phyloP scores from a whole-genome alignment of 495 filamentous ascomycete species.

The Hypoxylon perforatum region DNA sequence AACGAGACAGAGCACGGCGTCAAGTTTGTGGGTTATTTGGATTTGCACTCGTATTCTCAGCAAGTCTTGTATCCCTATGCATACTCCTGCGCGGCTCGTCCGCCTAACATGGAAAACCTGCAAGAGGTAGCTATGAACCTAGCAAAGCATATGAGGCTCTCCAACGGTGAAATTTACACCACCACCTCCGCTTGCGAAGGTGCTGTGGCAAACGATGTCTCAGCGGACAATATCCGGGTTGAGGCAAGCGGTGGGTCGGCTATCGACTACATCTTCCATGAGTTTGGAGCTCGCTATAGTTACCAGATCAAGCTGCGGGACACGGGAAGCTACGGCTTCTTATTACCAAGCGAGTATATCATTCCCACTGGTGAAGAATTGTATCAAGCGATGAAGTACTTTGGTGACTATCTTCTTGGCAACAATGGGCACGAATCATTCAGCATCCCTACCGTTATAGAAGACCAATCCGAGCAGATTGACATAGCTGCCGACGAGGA shows the following conservation, averaged over 20 bases:
- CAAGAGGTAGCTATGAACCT: slow-evolving; percentile 89
- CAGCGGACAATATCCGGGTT: slow-evolving; percentile 51
- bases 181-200: slow-evolving; percentile 91
- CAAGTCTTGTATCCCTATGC: slow-evolving; percentile 94
- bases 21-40: slow-evolving; percentile 83
- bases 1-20: slow-evolving; percentile 81
- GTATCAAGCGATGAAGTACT: slow-evolving; percentile 80
- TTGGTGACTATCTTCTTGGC: slow-evolving; percentile 76
- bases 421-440: slow-evolving; percentile 67
- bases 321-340: slow-evolving; percentile 93
- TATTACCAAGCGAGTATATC: slow-evolving; percentile 88
- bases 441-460: background rate
- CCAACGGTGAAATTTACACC: slow-evolving; percentile 78
- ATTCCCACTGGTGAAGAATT: slow-evolving; percentile 89
- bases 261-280: slow-evolving; percentile 96
- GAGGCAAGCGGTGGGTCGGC: slow-evolving; percentile 84
- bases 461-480: slow-evolving; percentile 9
- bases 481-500: slow-evolving; percentile 13
- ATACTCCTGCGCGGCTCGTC: slow-evolving; percentile 78
- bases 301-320: slow-evolving; percentile 97
- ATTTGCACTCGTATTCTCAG: slow-evolving; percentile 96
- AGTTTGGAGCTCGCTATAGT: slow-evolving; percentile 80
- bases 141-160: slow-evolving; percentile 86
- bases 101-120: slow-evolving; percentile 89
- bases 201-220: slow-evolving; percentile 59